A percentile compares a stretch with the other conserved stretches of the same genome.
Conservation (phyloP, 331 rosid species). For the Rosa hybrid region DNA sequence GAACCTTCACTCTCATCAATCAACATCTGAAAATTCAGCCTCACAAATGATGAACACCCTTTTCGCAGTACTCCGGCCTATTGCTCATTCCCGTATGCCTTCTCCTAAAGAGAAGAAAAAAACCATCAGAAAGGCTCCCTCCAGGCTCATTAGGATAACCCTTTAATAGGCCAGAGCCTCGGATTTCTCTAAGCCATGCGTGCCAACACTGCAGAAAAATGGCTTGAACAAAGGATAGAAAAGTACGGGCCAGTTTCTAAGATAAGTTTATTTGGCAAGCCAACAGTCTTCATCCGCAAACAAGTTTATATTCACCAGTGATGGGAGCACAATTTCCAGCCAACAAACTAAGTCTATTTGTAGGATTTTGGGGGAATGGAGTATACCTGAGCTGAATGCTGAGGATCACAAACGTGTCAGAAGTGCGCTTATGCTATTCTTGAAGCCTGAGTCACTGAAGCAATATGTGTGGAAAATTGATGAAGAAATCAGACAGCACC, state of each 20-base stretch:
- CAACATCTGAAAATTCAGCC: background rate
- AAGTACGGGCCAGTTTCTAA: constrained; percentile 71
- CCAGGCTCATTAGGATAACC: constrained; percentile 80
- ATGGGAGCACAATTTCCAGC: constrained; percentile 23
- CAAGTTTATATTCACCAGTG: constrained; percentile 51
- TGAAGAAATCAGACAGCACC: constrained; percentile 51
- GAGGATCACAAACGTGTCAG: constrained; percentile 72
- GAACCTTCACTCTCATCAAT: background rate
- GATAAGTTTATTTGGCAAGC: constrained; percentile 68
- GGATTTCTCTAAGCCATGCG: constrained; percentile 54
- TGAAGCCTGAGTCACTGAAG: constrained; percentile 79
- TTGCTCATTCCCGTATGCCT: constrained; percentile 44
- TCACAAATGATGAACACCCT: constrained; percentile 39
- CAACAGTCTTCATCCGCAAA: constrained; percentile 70
- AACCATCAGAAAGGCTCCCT: constrained; percentile 45
- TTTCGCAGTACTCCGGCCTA: constrained; percentile 25
- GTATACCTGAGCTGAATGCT: constrained; percentile 41
- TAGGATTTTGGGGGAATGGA: constrained; percentile 60
- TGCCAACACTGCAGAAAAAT: constrained; percentile 59
- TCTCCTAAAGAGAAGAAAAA: constrained; percentile 35
- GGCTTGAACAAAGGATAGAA: constrained; percentile 46
- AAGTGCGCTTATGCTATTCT: constrained; percentile 55
- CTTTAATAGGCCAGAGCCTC: constrained; percentile 65
- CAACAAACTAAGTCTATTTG: constrained; percentile 44
- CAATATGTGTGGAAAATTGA: constrained; percentile 60